Evolutionary conservation across 257 asterid species (phyloP), one percentile per base, ranked within the genome.

Genomic region (Penstemon newberryi): DNA sequence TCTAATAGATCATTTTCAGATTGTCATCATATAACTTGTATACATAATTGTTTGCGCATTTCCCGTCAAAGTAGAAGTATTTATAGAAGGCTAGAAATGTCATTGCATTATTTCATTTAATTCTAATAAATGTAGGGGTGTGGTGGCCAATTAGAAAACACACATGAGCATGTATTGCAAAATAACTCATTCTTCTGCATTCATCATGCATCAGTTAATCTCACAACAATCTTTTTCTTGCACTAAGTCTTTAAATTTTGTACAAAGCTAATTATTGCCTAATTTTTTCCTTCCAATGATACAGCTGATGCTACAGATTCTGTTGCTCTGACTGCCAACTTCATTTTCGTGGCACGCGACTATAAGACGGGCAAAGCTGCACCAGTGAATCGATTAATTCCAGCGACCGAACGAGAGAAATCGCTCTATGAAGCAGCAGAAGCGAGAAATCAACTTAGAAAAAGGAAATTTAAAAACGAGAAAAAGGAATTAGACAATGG

Each of bases 271-370:
- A 8, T 55, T 45, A n/a, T 71, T 54, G 13, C 13, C 59, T 11
- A 45, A 11, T 55, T 42, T 49, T 37, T 65, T 70, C 70, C 44
- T 38, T 72, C 73, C 70, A 66, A 81, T 84, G 94, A 78, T 50
- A 72, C 79, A 56, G 62, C 70, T 15, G 86, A 81, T 47, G 70
- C 64, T 60, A 70, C 85, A 55, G 95, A 86, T 57, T 80, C 91
- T 25, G 77, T 89, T 13, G 92, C 88, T 69, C 84, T 93, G 61
- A 84, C 89, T 7, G 99, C 99, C 72, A 93, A 84, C 71, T 93
- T 93, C 87, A 93, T 93, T 52, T 93, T 93, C 65, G 99, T 90
- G 69, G 99, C 99, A 53, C 97, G 99, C 56, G 99, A 93, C 77
- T 90, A 84, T 69, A 90, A 85, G 81, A 88, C 97, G 3, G 78